Percentiles rank a stretch among this genome's conserved stretches.
Evolutionary conservation across 2,329 filamentous ascomycete genomes (phyloP).

Genomic region (Teratosphaeriaceae sp.): DNA sequence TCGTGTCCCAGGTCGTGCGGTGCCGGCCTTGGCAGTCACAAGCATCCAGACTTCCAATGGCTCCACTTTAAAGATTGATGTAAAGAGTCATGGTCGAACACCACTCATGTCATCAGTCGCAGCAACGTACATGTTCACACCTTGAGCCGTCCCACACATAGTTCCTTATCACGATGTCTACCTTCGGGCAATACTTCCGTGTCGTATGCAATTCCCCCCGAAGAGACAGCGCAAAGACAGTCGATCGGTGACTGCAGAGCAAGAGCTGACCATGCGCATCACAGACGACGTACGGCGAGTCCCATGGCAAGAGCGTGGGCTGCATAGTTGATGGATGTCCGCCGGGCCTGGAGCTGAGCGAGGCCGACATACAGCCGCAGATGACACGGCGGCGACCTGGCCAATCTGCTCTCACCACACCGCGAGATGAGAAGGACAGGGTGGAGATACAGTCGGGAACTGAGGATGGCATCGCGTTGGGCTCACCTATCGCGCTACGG

Average conservation of each 20-base stretch:
- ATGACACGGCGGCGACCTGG: conserved; percentile 86
- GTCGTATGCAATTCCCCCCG: too few species aligned
- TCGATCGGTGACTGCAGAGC: too few species aligned
- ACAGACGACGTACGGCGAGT: conserved; percentile 80
- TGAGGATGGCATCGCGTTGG: conserved; percentile 82
- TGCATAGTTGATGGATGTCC: conserved; percentile 93
- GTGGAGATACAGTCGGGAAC: conserved; percentile 91
- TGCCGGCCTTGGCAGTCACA: not conserved
- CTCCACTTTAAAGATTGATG: not conserved
- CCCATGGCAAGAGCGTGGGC: conserved; percentile 85
- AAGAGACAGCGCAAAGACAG: too few species aligned
- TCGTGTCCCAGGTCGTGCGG: too few species aligned
- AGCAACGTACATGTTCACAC: not conserved
- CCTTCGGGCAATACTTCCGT: conserved; percentile 74
- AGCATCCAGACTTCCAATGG: not conserved
- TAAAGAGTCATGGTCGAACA: not conserved
- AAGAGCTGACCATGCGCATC: too few species aligned
- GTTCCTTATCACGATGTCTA: conserved; percentile 58
- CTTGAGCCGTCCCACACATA: not conserved
- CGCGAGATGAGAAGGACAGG: conserved; percentile 83
- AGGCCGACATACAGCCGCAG: conserved; percentile 76
- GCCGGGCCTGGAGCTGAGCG: conserved; percentile 77
- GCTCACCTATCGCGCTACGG: conserved; percentile 81
- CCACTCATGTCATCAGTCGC: not conserved
- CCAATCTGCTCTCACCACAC: conserved; percentile 84